A percentile compares a stretch with the other conserved stretches of the same genome.
Conservation (phyloP, 768 basidiomycete species). For the Botryobasidium botryosum region DNA sequence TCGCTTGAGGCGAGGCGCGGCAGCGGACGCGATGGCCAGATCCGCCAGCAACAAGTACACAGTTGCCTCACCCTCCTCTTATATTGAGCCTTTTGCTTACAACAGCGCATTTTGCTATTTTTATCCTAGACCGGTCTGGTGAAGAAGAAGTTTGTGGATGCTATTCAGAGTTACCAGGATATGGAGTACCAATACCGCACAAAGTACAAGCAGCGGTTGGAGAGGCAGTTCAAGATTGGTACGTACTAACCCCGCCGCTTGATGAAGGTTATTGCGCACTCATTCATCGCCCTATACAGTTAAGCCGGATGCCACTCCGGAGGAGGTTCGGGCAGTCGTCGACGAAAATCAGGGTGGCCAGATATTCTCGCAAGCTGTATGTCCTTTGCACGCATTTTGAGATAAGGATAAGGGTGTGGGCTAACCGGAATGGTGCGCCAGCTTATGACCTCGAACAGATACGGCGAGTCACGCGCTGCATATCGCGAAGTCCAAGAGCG, state of each 20-base stretch:
- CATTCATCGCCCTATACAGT: conserved; percentile 17
- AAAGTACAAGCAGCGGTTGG: conserved; percentile 16
- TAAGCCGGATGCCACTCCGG: conserved; percentile 27
- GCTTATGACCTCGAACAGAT: conserved; percentile 29
- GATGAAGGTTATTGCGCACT: not conserved
- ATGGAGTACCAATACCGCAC: conserved; percentile 16
- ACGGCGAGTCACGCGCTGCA: conserved; percentile 28
- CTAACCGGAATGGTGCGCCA: conserved; percentile 11
- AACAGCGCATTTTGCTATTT: not conserved
- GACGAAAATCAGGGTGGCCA: conserved; percentile 23
- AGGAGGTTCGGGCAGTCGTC: conserved; percentile 25
- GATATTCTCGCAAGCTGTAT: conserved; percentile 23
- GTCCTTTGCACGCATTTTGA: conserved; percentile 1
- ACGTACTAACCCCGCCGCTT: conserved; percentile 10
- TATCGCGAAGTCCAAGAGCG: conserved; percentile 31
- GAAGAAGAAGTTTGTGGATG: conserved; percentile 16
- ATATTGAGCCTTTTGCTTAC: not conserved
- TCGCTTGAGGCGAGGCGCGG: conserved; percentile 42
- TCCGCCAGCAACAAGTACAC: conserved; percentile 60
- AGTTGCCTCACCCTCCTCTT: not conserved
- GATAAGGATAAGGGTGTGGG: too few species aligned
- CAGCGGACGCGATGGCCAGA: conserved; percentile 42
- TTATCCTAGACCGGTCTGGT: conserved; percentile 10
- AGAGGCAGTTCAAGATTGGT: conserved; percentile 22
- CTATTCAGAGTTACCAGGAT: conserved; percentile 18